Base-by-base conservation (phyloP, 2,329 filamentous ascomycete species). In the Ramularia endophylla region DNA sequence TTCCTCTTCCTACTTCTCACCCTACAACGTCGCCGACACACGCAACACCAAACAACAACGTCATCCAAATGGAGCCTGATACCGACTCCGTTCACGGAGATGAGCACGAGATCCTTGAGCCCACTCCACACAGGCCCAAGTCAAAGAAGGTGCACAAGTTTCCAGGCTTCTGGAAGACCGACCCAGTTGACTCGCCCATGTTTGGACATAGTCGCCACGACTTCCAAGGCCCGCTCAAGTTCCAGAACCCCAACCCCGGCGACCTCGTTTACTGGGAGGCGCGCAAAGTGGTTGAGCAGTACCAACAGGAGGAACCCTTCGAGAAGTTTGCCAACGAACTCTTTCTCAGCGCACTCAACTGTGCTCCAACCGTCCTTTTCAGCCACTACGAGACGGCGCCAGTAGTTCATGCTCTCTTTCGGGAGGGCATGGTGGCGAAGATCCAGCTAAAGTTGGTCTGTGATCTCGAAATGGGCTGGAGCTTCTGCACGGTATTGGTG, bases 391-490 rank as follows among this genome's bases (percentile, higher is more conserved):
- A 38, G 1, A 41, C 42, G 1, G 27, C 16, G 7, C 22, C 38
- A 2, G 38, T 22, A 2, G 38, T 45, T 3, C 36, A 40, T 22
- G 28, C 31, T 12, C 19, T 45, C 7, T 38, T 33, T 11, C 32
- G 38, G 2, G n/a, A 25, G 4, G 11, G 34, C 3, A n/a, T 28
- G 3, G 30, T 45, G 18, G 34, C 41, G 32, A 36, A 37, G 28
- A 15, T 41, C 6, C 42, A 41, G 31, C 15, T 45, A 12, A 45
- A 41, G 38, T 34, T 45, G 9, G 20, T 31, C 9, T 42, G 40
- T 8, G 33, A 42, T 16, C 5, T 42, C 20, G 35, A 39, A 1
- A 2, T 3, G 3, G 27, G 29, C 2, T 34, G 34, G 40, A 7
- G 11, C 17, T 13, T 8, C 17, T n/a, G 15, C 8, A 38, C 15